phyloP scores from a whole-genome alignment of 2,329 filamentous ascomycete genomes.

The Thielaviopsis cerberus region DNA sequence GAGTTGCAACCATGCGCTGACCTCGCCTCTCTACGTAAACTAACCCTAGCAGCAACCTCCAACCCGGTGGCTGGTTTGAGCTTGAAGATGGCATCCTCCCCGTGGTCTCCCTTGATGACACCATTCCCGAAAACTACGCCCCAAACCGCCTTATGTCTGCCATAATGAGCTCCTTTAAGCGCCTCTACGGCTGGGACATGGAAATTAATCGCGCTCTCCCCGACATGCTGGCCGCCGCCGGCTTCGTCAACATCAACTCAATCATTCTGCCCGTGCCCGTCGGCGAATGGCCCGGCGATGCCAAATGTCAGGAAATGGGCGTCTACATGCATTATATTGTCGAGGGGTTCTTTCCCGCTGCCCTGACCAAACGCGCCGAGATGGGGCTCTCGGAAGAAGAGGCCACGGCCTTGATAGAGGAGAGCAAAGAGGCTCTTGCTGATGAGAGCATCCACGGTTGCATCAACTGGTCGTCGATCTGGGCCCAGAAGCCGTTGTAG shows the following conservation, averaged over 20 bases:
- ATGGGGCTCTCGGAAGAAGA: conserved; percentile 20
- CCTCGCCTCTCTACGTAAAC: too few species aligned
- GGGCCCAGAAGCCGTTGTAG: conserved; percentile 21
- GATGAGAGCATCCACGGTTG: conserved; percentile 19
- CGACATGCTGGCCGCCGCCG: conserved; percentile 17
- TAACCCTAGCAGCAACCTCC: conserved; percentile 17
- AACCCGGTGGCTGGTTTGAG: conserved; percentile 24
- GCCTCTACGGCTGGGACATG: conserved; percentile 21
- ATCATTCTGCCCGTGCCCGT: conserved; percentile 19
- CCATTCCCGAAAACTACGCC: conserved; percentile 15
- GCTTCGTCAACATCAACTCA: conserved; percentile 20
- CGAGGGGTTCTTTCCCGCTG: conserved; percentile 20
- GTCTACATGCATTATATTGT: conserved; percentile 21
- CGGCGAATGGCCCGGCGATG: conserved; percentile 22
- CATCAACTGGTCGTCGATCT: conserved; percentile 21
- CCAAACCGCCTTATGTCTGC: conserved; percentile 19
- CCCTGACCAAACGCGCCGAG: conserved; percentile 19
- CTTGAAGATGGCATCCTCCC: conserved; percentile 20
- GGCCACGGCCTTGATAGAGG: conserved; percentile 18
- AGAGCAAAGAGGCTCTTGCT: conserved; percentile 18
- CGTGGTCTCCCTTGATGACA: conserved; percentile 19
- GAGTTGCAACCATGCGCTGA: too few species aligned
- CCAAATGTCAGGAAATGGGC: conserved; percentile 21
- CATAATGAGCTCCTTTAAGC: conserved; percentile 18
- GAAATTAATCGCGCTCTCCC: conserved; percentile 17